Evolutionary conservation across 768 basidiomycete species (phyloP).

Genomic region (Sporobolomyces roseus): DNA sequence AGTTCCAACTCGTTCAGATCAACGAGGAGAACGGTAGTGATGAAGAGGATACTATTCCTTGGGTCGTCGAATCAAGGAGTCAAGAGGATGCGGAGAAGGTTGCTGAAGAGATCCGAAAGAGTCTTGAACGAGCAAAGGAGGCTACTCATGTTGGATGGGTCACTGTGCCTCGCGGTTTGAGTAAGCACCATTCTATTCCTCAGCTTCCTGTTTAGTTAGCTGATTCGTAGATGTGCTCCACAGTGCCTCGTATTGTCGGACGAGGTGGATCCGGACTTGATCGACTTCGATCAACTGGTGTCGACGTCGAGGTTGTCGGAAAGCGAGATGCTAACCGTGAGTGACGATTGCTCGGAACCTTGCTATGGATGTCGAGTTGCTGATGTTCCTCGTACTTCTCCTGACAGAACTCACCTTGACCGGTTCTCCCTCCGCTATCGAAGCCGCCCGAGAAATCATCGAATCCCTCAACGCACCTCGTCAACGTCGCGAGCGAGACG

Average conservation of each 20-base stretch:
- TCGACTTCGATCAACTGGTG: conserved; percentile 36
- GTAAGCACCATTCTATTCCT: conserved; percentile 5
- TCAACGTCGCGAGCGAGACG: conserved; percentile 20
- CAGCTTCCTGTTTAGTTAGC: background rate
- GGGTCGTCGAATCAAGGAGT: conserved; percentile 67
- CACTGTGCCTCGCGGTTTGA: conserved; percentile 54
- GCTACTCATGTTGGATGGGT: conserved; percentile 80
- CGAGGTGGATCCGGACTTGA: conserved; percentile 43
- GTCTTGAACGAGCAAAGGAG: conserved; percentile 65
- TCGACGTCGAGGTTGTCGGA: conserved; percentile 42
- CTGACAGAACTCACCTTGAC: conserved; percentile 36
- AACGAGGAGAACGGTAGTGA: conserved; percentile 47
- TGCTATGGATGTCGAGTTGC: too few species aligned
- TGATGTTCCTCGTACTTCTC: background rate
- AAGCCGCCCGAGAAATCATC: conserved; percentile 26
- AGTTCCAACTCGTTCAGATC: conserved; percentile 82
- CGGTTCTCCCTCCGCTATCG: conserved; percentile 36
- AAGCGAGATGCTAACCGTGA: conserved; percentile 39
- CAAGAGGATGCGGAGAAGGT: conserved; percentile 72
- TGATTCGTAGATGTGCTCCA: background rate
- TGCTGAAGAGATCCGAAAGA: conserved; percentile 62
- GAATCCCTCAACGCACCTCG: conserved; percentile 32
- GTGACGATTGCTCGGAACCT: background rate
- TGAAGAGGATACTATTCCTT: conserved; percentile 34
- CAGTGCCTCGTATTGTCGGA: conserved; percentile 42